phyloP scores from a whole-genome alignment of 108 stramenopile species.

The Conticribra guillardii region DNA sequence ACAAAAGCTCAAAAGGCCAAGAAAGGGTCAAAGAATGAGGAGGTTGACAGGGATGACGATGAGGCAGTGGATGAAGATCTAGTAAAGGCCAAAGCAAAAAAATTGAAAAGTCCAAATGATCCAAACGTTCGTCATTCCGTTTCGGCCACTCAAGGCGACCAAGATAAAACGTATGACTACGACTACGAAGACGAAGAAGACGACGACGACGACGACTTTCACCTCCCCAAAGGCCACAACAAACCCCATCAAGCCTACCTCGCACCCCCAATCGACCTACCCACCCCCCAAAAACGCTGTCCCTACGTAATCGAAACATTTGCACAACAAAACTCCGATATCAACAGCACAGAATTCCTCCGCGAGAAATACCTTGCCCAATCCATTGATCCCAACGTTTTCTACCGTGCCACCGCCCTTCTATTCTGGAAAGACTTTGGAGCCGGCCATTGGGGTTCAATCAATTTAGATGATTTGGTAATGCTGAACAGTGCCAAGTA shows the following conservation, averaged over 20 bases:
- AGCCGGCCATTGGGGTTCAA: conserved; percentile 34
- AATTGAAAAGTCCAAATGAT: not conserved
- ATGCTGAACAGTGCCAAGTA: conserved; percentile 32
- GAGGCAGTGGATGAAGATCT: conserved; percentile 1
- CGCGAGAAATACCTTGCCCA: conserved; percentile 43
- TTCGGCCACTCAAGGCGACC: not conserved
- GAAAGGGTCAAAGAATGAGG: not conserved
- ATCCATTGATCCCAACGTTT: conserved; percentile 53
- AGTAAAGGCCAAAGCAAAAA: not conserved
- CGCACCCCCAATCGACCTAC: conserved; percentile 9
- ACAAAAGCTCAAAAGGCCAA: not conserved
- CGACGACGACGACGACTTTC: not conserved
- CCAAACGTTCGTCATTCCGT: not conserved
- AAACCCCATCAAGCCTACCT: not conserved
- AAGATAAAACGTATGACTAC: conserved; percentile 8
- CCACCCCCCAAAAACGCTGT: conserved; percentile 37
- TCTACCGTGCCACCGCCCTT: conserved; percentile 63
- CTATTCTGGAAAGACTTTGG: conserved; percentile 70
- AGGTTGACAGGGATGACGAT: not conserved
- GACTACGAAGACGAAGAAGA: conserved; percentile 5
- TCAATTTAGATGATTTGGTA: conserved; percentile 38
- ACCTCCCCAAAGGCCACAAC: not conserved
- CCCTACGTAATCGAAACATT: conserved; percentile 49
- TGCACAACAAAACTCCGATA: conserved; percentile 25
- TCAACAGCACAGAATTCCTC: conserved; percentile 26